Evolutionary conservation across 306 rosid genomes (phyloP), one percentile per base, ranked within the genome.

Genomic region (Abrus precatorius): DNA sequence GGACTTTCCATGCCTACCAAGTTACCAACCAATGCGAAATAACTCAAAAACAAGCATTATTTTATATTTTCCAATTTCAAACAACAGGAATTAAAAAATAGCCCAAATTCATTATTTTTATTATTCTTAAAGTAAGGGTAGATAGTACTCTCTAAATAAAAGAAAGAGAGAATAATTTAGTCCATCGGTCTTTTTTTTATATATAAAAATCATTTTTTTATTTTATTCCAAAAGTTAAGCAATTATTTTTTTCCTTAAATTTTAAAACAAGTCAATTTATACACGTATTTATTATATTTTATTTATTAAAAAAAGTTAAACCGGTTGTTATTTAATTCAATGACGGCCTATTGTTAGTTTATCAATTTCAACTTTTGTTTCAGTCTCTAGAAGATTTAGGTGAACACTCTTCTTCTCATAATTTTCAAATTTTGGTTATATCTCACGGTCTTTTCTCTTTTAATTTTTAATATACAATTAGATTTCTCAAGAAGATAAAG

Each of bases 301-400:
- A 20, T 20, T 20, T 20, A 20, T 20, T 20, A 20, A 20, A 20
- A 20, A 20, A 20, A 20, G 0, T 20, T 20, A 20, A 20, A 20
- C 20, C 20, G 20, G 20, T 20, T n/a, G 45, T 34, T 5, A 38
- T 34, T 62, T 34, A 32, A 60, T 60, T 60, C 14, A 33, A 5
- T 5, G 34, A 4, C 34, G 10, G 34, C 9, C 27, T 12, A 33
- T 11, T 32, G 47, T 61, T 61, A 7, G 11, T 36, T 63, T 9
- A 36, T 63, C 38, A 36, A 4, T 7, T 8, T 65, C 7, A 3
- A 3, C n/a, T 65, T 65, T 6, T 20, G 14, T 50, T 41, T 20
- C 3, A 5, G 55, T 67, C 72, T 67, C 73, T 67, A 44, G 55
- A 43, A 27, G 10, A 44, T 67, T 28, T 28, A 27, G 14, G 73